phyloP scores from a whole-genome alignment of 345 rosid genomes.

The Populus euphratica region DNA sequence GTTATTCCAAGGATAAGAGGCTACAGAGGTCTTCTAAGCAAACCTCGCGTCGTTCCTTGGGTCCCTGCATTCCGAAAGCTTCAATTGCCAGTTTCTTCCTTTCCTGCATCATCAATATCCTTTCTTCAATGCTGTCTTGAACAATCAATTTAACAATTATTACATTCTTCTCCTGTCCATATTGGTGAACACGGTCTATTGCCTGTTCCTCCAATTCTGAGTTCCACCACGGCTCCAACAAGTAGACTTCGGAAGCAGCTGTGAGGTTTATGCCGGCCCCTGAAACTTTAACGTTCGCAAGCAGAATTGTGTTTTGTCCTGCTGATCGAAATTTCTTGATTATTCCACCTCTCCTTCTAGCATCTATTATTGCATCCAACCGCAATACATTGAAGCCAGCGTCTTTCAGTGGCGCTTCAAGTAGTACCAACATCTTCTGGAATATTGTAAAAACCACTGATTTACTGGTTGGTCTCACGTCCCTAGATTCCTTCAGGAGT shows the following conservation, averaged over 20 bases:
- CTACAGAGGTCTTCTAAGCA: slow-evolving; percentile 50
- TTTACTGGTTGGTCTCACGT: slow-evolving; percentile 43
- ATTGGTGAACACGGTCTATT: slow-evolving; percentile 81
- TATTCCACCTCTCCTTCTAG: slow-evolving; percentile 56
- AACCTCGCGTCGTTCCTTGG: slow-evolving; percentile 47
- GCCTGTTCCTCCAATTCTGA: slow-evolving; percentile 89
- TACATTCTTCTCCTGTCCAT: slow-evolving; percentile 71
- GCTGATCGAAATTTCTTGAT: slow-evolving; percentile 52
- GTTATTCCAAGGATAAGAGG: slow-evolving; percentile 47
- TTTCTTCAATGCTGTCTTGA: slow-evolving; percentile 72
- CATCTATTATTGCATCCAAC: slow-evolving; percentile 72
- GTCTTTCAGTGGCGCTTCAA: slow-evolving; percentile 61
- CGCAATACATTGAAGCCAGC: slow-evolving; percentile 70
- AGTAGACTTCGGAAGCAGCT: slow-evolving; percentile 65
- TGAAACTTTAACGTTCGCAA: slow-evolving; percentile 80
- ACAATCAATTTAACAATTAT: slow-evolving; percentile 68
- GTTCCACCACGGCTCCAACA: slow-evolving; percentile 95
- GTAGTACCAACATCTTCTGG: slow-evolving; percentile 57
- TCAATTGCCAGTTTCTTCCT: slow-evolving; percentile 69
- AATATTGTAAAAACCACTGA: slow-evolving; percentile 82
- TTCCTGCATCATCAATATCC: slow-evolving; percentile 67
- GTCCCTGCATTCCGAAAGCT: slow-evolving; percentile 52
- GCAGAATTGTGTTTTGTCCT: slow-evolving; percentile 46
- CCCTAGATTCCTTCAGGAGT: slow-evolving; percentile 48
- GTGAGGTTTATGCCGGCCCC: slow-evolving; percentile 80